These are phyloP conservation scores for Dryas alaskensis DNA, from an alignment of 306 rosid species.

Conservation along the genomic window DNA sequence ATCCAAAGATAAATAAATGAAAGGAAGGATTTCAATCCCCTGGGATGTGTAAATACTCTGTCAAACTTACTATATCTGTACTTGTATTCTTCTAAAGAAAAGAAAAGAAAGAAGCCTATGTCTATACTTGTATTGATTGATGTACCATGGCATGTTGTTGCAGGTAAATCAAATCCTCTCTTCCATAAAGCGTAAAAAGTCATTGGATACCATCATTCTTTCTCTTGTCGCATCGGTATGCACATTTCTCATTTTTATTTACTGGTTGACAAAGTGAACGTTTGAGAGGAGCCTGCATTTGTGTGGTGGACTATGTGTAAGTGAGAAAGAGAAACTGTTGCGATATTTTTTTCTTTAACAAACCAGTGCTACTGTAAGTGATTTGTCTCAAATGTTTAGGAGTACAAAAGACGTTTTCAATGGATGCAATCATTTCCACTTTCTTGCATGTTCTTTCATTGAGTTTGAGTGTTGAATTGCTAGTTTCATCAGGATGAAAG, in stretches of 20 bases:
- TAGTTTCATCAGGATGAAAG: not conserved
- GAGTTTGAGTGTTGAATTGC: not conserved
- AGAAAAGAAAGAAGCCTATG: not conserved
- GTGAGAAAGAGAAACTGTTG: constrained; percentile 12
- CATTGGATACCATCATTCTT: constrained; percentile 85
- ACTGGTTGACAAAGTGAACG: constrained; percentile 87
- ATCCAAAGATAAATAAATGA: not conserved
- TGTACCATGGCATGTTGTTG: constrained; percentile 20
- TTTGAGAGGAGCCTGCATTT: not conserved
- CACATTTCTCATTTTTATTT: constrained; percentile 79
- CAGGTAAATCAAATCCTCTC: constrained; percentile 84
- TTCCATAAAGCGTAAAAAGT: constrained; percentile 84
- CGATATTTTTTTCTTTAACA: not conserved
- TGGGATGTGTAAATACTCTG: not conserved
- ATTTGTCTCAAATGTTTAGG: constrained; percentile 1
- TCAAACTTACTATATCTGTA: not conserved
- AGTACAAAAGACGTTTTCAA: not conserved
- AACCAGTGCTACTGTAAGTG: not conserved
- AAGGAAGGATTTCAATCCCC: not conserved
- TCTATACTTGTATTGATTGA: constrained; percentile 13
- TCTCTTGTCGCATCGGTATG: constrained; percentile 86
- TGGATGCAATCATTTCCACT: constrained; percentile 7
- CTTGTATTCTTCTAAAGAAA: not conserved
- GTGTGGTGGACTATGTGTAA: constrained; percentile 4
- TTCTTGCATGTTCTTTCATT: constrained; percentile 1